phyloP scores from a whole-genome alignment of 2,329 filamentous ascomycete species.

The Fusarium sp. region DNA sequence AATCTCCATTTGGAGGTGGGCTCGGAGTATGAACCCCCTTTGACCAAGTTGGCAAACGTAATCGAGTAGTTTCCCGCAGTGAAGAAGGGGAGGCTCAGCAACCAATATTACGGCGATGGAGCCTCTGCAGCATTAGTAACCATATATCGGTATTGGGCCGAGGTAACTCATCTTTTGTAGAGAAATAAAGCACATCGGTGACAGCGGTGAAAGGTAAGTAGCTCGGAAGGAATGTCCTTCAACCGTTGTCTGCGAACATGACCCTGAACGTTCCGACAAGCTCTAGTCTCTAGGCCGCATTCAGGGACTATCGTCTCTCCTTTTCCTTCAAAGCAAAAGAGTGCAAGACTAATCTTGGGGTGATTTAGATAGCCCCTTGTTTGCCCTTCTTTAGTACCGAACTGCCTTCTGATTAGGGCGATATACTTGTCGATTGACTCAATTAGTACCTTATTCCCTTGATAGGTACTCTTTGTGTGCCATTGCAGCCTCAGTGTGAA shows the following conservation, averaged over 20 bases:
- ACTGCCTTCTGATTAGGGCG: conserved; percentile 63
- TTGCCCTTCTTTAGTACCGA: conserved; percentile 66
- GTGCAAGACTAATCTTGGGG: conserved; percentile 63
- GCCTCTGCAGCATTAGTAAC: conserved; percentile 57
- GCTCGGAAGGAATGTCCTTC: conserved; percentile 73
- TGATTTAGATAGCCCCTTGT: conserved; percentile 71
- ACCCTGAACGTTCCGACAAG: conserved; percentile 69
- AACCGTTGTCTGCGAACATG: conserved; percentile 57
- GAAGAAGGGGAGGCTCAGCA: conserved; percentile 44
- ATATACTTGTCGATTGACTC: conserved; percentile 51
- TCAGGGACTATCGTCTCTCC: conserved; percentile 65
- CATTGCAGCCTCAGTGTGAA: conserved; percentile 72
- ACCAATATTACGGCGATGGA: conserved; percentile 44
- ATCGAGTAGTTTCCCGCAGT: neutral
- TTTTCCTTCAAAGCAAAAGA: conserved; percentile 57
- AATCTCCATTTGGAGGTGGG: conserved; percentile 44
- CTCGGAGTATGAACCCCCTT: conserved; percentile 52
- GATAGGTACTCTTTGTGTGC: conserved; percentile 65
- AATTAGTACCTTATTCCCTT: conserved; percentile 66
- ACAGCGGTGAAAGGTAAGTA: conserved; percentile 71
- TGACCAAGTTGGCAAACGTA: conserved; percentile 45
- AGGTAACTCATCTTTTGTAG: conserved; percentile 32
- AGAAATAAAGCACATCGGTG: conserved; percentile 62
- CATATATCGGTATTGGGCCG: conserved; percentile 48
- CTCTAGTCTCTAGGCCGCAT: conserved; percentile 52